Base-by-base conservation (phyloP, 768 basidiomycete species). In the Mycena crocata region DNA sequence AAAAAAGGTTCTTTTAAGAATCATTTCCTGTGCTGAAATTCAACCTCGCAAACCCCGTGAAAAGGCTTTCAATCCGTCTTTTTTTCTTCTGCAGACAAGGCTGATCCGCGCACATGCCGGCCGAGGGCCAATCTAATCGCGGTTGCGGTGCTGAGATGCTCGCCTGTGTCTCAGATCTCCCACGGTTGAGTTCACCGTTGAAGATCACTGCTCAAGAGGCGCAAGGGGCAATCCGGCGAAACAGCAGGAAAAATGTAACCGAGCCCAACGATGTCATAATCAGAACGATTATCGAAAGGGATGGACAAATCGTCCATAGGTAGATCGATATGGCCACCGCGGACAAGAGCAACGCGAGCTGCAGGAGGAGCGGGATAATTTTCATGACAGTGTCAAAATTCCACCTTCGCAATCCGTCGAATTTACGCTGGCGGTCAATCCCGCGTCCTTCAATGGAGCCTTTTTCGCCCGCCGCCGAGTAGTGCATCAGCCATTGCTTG, bases 401-500 rank as follows among this genome's bases (percentile, higher is more conserved):
- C 64, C 64, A 63, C 30, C 21, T 45, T 26, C 35, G 51, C 8
- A 61, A 26, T 21, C 48, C 59, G n/a, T 51, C 37, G 15, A 51
- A 17, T 61, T 61, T 61, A 7, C 49, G 49, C 40, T 61, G 59
- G 21, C 59, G 48, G 3, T 61, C 51, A 14, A 62, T n/a, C 2
- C 51, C 62, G n/a, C 44, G 62, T 0, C 42, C 54, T 19, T 56
- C 46, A 8, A 63, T 26, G n/a, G 62, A 56, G 2, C 62, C 62
- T 37, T 42, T 40, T 13, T 63, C 55, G 0, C 62, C 52, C 3
- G 45, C 62, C 1, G 54, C 37, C 14, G 21, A 32, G 51, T 63
- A 63, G 35, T 55, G n/a, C 14, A 48, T 55, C 34, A 63, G 26
- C 62, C 62, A 63, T 28, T 63, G 54, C 31, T 63, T 63, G 2